Evolutionary conservation across 202 grass and related monocot genomes (phyloP).

Genomic region (Schoenoplectus tabernaemontani): DNA sequence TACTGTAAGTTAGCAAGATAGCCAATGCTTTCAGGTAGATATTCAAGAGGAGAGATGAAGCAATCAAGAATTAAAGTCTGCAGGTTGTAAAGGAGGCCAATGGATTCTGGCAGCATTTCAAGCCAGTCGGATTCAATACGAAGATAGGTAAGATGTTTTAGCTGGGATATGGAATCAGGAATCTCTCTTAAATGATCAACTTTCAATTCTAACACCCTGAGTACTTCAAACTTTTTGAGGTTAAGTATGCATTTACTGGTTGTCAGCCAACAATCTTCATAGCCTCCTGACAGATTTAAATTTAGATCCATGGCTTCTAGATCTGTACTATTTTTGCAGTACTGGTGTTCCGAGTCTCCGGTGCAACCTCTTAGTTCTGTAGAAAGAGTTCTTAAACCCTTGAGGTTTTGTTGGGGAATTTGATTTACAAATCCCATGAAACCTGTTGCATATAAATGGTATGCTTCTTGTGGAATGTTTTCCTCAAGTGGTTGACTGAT

Average conservation of each 20-base stretch:
- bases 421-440: neutral
- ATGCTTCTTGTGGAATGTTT: neutral
- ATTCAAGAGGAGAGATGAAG: neutral
- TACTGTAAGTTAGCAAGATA: slow-evolving; percentile 3
- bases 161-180: neutral
- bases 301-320: neutral
- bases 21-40: neutral
- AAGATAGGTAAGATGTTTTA: slow-evolving; percentile 28
- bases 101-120: neutral
- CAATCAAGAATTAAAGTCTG: slow-evolving; percentile 8
- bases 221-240: neutral
- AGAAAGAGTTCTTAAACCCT: neutral
- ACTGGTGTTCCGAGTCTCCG: neutral
- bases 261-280: neutral
- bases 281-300: neutral
- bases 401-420: neutral
- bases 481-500: neutral
- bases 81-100: neutral
- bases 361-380: neutral
- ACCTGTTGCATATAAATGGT: slow-evolving; percentile 16
- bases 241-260: neutral
- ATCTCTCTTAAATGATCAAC: neutral
- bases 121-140: neutral
- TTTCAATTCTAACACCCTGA: neutral
- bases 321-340: neutral